These are phyloP conservation scores for Isatis lusitanica DNA, from an alignment of 441 rosid species.

Conservation along the genomic window DNA sequence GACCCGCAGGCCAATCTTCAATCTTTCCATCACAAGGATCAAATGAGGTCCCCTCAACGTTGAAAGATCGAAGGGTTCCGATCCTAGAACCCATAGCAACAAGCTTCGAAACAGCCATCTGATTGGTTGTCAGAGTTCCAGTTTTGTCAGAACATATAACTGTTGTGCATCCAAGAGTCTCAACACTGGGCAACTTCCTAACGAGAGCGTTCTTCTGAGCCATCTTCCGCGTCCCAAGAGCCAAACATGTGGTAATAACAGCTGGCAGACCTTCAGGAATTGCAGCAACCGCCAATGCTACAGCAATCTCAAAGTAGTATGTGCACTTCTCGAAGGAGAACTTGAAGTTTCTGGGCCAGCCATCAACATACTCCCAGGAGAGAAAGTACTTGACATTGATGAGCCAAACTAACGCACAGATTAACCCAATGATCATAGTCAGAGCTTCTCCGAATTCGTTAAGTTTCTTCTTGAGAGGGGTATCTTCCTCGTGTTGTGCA, in stretches of 20 bases:
- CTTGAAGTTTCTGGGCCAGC: slow-evolving; percentile 80
- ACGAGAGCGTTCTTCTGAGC: slow-evolving; percentile 95
- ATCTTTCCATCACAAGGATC: slow-evolving; percentile 80
- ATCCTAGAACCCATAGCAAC: slow-evolving; percentile 74
- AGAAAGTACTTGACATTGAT: slow-evolving; percentile 87
- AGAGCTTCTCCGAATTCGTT: slow-evolving; percentile 55
- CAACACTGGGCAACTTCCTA: slow-evolving; percentile 82
- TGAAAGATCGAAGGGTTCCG: slow-evolving; percentile 70
- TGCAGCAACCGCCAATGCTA: slow-evolving; percentile 86
- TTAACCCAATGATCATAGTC: slow-evolving; percentile 71
- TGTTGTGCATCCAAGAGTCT: slow-evolving; percentile 88
- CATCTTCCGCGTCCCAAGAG: slow-evolving; percentile 92
- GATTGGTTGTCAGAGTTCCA: slow-evolving; percentile 91
- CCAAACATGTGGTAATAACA: slow-evolving; percentile 88
- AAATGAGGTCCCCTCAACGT: slow-evolving; percentile 78
- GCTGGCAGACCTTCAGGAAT: slow-evolving; percentile 92
- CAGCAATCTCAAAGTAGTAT: slow-evolving; percentile 87
- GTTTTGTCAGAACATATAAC: slow-evolving; percentile 95
- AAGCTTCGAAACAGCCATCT: slow-evolving; percentile 88
- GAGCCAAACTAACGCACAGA: slow-evolving; percentile 81
- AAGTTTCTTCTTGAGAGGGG: slow-evolving; percentile 86
- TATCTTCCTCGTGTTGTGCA: slow-evolving; percentile 71
- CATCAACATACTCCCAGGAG: slow-evolving; percentile 68
- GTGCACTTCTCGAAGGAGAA: slow-evolving; percentile 92
- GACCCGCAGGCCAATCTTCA: slow-evolving; percentile 67